Evolutionary conservation across 768 basidiomycete species (phyloP).

Genomic region (Tricholoma flavovirens): DNA sequence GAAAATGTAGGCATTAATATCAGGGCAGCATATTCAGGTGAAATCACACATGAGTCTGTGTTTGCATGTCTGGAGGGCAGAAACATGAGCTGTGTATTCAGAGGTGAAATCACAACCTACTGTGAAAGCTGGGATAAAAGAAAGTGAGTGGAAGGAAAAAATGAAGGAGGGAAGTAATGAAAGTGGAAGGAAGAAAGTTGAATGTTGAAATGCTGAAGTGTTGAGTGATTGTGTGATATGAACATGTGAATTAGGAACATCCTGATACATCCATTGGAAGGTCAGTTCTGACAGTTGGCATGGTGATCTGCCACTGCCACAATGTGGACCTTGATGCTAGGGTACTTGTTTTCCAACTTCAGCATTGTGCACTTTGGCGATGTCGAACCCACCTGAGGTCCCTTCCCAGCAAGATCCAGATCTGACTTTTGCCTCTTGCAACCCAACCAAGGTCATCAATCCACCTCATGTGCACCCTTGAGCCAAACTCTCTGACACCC

Average conservation of each 20-base stretch:
- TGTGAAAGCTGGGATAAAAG: not conserved
- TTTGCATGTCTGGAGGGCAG: not conserved
- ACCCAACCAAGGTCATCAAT: not conserved
- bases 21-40: not conserved
- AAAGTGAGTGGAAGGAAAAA: not conserved
- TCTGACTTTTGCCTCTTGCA: constrained; percentile 1
- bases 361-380: not conserved
- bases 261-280: not conserved
- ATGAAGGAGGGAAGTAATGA: not conserved
- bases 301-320: not conserved
- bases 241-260: not conserved
- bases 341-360: not conserved
- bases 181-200: not conserved
- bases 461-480: not conserved
- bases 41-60: not conserved
- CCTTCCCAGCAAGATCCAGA: not conserved
- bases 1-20: not conserved
- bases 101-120: not conserved
- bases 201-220: no score
- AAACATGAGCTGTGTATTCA: not conserved
- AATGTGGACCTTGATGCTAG: not conserved
- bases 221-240: not conserved
- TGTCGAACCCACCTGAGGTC: not conserved
- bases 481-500: not conserved
- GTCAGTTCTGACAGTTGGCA: not conserved